Evolutionary conservation across 2,329 filamentous ascomycete genomes (phyloP), one percentile per base, ranked within the genome.

Genomic region (Lomentospora prolificans): DNA sequence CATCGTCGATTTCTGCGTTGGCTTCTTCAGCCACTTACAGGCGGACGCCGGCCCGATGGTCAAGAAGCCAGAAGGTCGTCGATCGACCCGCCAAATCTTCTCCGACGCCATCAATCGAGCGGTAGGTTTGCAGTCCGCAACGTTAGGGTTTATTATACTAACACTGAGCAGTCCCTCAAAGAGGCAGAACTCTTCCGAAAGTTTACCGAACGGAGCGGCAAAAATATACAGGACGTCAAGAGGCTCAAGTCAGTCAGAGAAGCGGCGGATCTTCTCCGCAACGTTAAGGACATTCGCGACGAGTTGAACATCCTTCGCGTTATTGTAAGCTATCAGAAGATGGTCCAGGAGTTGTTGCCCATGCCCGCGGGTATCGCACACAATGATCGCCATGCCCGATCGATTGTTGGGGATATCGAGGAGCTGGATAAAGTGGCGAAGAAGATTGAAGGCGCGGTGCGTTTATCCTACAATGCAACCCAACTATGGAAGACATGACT

Each of bases 241-340:
- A 39, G 36, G 24, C 22, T 41, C 51, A 53, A 27, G 10, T 48
- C 51, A 10, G 33, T 60, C 25, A 30, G 55, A 10, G 28, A 50
- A 6, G 55, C 59, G 7, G 57, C 54, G 4, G 19, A 55, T 4
- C 54, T 60, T 1, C 57, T 54, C 12, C 52, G 60, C 4, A 56
- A 62, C 0, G 60, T 64, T 10, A 64, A 64, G 53, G 63, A 64
- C 27, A 53, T 64, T 9, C 61, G 62, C 1, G 61, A 64, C 2
- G 62, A 64, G 55, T 48, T 64, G 0, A 61, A 61, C 6, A 64
- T 63, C 10, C 54, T 61, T 2, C 57, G 55, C 4, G 44, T 60
- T 0, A 55, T 58, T 7, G 61, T 57, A 0, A 39, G 56, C 19
- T 55, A 53, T 4, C 62, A 64, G 25, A 10, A 30, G 10, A 50